Base-by-base conservation (phyloP, 164 flowering plant genomes). In the Aristolochia californica region DNA sequence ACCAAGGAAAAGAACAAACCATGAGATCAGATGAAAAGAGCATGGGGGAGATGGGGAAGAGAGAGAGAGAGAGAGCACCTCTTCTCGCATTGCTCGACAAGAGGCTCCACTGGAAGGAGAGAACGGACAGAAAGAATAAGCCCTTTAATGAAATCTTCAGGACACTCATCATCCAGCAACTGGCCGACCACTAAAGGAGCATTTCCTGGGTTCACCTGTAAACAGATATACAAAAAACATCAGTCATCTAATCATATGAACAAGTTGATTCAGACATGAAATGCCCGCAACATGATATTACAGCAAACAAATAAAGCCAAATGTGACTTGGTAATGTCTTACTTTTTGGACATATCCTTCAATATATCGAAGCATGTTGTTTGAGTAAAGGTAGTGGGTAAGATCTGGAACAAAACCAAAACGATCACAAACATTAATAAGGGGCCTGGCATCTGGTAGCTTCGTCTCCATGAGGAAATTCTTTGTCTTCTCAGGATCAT, bases 341-440 rank as follows among this genome's bases (percentile, higher is more conserved):
- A 94, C 99, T 85, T 88, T 94, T 65, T 94, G 99, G 43, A 94
- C 97, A 79, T 94, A 94, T 48, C 99, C 99, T 75, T 94, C 99
- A 70, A 94, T 94, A 57, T 94, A 94, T 2, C 99, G 91, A 57
- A 94, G 93, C 99, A 94, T 94, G 86, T 90, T 94, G 72, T 55
- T 90, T 13, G 91, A 34, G 65, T 94, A 94, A 18, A 94, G 77
- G 70, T 84, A 94, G 77, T 94, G 99, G 4, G 99, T 94, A 56
- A 94, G 88, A 74, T 94, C 97, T 0, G 97, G 97, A 45, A 94
- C 99, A 78, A 86, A 94, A 47, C 97, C 97, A 86, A 90, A 91
- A 34, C 99, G 93, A 62, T 94, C 99, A 66, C 99, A 94, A n/a
- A 94, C 99, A 70, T 94, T 94, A 51, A 94, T 94, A 45, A 94